A percentile compares a stretch with the other conserved stretches of the same genome.
phyloP scores from a whole-genome alignment of 2,329 filamentous ascomycete genomes.

The Colletotrichum cuscutae region DNA sequence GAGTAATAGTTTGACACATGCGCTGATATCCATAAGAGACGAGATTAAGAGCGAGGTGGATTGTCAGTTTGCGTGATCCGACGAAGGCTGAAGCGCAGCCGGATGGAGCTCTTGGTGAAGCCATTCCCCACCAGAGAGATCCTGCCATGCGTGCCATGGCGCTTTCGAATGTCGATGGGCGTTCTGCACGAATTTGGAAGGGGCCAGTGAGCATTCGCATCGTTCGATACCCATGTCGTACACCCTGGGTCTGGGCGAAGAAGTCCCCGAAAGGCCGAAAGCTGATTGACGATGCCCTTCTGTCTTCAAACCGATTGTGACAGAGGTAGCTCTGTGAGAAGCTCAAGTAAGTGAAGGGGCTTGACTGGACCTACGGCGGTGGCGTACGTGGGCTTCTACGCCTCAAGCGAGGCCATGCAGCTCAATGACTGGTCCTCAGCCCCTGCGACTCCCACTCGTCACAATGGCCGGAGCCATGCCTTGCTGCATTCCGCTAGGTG shows the following conservation, averaged over 20 bases:
- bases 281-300: not conserved
- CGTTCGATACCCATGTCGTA: constrained; percentile 28
- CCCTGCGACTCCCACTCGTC: constrained; percentile 16
- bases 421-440: constrained; percentile 17
- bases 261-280: constrained; percentile 12
- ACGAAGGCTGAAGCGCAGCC: not conserved
- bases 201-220: constrained; percentile 3
- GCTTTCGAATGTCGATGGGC: constrained; percentile 20
- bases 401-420: constrained; percentile 21
- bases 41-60: not conserved
- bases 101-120: constrained; percentile 6
- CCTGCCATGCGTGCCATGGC: constrained; percentile 8
- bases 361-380: constrained; percentile 5
- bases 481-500: constrained; percentile 15
- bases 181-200: constrained; percentile 22
- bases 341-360: constrained; percentile 10
- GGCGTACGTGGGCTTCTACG: constrained; percentile 19
- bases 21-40: constrained; percentile 2
- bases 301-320: not conserved
- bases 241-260: constrained; percentile 6
- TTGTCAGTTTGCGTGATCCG: not conserved
- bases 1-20: constrained; percentile 28
- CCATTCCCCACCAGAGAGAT: constrained; percentile 14
- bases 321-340: not conserved
- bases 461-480: constrained; percentile 16